Evolutionary conservation across 2,329 filamentous ascomycete species (phyloP), one percentile per base, ranked within the genome.

Genomic region (Phialophora expanda): DNA sequence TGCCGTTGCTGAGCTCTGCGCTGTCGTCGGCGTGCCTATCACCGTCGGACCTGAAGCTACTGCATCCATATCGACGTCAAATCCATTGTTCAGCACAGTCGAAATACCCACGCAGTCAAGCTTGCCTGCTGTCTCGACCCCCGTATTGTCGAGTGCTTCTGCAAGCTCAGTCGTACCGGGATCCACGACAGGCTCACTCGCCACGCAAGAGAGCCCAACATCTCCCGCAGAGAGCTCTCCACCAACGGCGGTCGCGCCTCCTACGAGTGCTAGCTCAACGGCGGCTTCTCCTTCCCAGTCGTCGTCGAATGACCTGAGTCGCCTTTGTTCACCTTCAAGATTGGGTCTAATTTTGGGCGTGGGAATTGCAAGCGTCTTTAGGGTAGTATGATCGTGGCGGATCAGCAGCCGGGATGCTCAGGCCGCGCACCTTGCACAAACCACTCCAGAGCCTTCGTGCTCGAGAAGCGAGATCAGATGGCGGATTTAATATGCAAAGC

Each of bases 11-110:
- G 51, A 72, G 59, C 51, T 72, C 22, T 72, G 71, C 56, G 62
- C 53, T 11, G 65, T 72, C 58, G 61, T 70, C 56, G 58, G 61
- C 38, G 61, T 64, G 20, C 58, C 68, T 26, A 12, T 70, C 24
- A 70, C 68, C 17, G 62, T 69, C 46, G 62, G 66, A 9, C 71
- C 71, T 3, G 68, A 70, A 51, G 71, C 71, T 1, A 72, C 70
- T 32, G 69, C 56, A 20, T 22, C 50, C 17, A 62, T 57, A 8
- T 44, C 62, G 9, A 66, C 63, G 30, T 62, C 61, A 8, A 66
- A 70, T 53, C 67, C 59, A 12, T 56, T 72, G n/a, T 64, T 70
- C 50, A 70, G 54, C 44, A 72, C 69, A 2, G 55, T 69, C 20
- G 69, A 54, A 1, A 59, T 70, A 46, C 64, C 66, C 14, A 66